phyloP scores from a whole-genome alignment of 2,329 filamentous ascomycete species.

The Herpotrichia juniperi region DNA sequence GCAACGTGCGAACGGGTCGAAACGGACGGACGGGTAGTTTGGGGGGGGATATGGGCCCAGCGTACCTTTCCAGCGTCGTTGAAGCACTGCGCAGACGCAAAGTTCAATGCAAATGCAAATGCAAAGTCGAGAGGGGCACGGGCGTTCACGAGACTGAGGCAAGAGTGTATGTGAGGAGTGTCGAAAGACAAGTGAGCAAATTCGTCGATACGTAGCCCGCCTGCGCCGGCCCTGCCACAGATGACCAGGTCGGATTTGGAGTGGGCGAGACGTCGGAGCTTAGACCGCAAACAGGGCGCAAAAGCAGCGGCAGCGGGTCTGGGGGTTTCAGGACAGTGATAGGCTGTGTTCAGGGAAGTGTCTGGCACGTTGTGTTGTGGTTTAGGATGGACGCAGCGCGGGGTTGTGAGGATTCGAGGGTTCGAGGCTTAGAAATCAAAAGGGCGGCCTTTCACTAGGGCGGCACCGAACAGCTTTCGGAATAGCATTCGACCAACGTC shows the following conservation, averaged over 20 bases:
- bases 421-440: slow-evolving; percentile 3
- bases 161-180: slow-evolving; percentile 20
- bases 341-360: slow-evolving; percentile 8
- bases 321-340: slow-evolving; percentile 7
- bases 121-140: slow-evolving; percentile 6
- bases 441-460: too few species aligned
- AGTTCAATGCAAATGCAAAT: slow-evolving; percentile 13
- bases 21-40: slow-evolving; percentile 21
- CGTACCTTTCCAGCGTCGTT: slow-evolving; percentile 17
- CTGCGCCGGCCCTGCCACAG: slow-evolving; percentile 13
- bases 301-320: slow-evolving; percentile 17
- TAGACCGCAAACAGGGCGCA: slow-evolving; percentile 11
- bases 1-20: slow-evolving; percentile 16
- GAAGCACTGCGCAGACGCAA: slow-evolving; percentile 15
- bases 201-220: slow-evolving; percentile 19
- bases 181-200: slow-evolving; percentile 14
- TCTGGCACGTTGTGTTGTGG: slow-evolving; percentile 16
- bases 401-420: neutral
- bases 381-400: neutral
- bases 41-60: slow-evolving; percentile 14
- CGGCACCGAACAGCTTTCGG: too few species aligned
- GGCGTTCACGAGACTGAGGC: slow-evolving; percentile 9
- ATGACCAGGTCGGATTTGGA: slow-evolving; percentile 21
- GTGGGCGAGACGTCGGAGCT: slow-evolving; percentile 16
- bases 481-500: neutral